Evolutionary conservation across 768 basidiomycete species (phyloP), one percentile per base, ranked within the genome.

Genomic region (Amanita subjunquillea): DNA sequence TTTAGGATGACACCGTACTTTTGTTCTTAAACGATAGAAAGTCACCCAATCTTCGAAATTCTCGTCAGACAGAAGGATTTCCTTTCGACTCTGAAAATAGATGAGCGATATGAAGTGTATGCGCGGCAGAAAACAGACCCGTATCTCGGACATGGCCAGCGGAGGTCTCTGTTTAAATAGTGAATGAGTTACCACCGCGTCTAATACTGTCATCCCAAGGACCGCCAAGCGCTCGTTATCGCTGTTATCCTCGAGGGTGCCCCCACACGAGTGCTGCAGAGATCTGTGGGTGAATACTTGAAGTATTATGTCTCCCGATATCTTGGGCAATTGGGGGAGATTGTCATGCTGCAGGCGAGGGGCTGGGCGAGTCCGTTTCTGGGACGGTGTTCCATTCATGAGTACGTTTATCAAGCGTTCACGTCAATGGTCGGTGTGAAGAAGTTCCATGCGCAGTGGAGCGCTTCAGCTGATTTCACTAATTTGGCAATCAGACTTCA

Each of bases 271-370:
- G 60, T 63, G 73, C 48, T 78, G 72, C 47, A 88, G 70, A 17
- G 84, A 84, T 58, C 66, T 73, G 62, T 89, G 86, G 10, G 83
- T 86, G 59, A 77, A 87, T 49, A 86, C 80, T 58, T 84, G 77
- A 49, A 88, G 74, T 57, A 81, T 68, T 36, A 79, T 67, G 48
- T 83, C 78, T 29, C 70, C 69, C 53, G 55, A 59, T 46, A 78
- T 68, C 61, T 69, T 72, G 42, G 79, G 85, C 55, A 78, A 62
- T 22, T 68, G 68, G 47, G 74, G 77, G 48, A 67, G 41, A 23
- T 42, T 42, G 41, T 42, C 41, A 1, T 42, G 60, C 53, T 58
- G 62, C 38, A 27, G 15, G 3, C n/a, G 44, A 29, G 44, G 29
- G 30, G 8, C 27, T 3, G 53, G 27, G 46, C 53, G 53, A 23